Evolutionary conservation across 2,329 filamentous ascomycete species (phyloP), one percentile per base, ranked within the genome.

Genomic region (Cladobotryum mycophilum): DNA sequence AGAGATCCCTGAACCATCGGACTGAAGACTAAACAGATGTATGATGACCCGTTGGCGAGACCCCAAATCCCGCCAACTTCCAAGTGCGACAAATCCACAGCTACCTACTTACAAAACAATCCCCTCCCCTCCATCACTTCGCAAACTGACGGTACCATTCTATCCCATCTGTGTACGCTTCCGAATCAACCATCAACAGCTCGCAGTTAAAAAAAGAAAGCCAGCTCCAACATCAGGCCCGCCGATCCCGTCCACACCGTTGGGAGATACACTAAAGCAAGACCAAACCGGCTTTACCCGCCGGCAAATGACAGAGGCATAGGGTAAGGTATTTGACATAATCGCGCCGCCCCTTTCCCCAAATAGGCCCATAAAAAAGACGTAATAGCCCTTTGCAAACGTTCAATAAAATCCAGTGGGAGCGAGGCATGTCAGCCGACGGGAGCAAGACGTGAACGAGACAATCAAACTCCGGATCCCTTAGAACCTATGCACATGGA

Each of bases 21-120:
- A 47, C 25, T 37, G 42, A 51, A 51, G 46, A 61, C 58, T 57
- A 60, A 61, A 64, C 60, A 63, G 54, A 72, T 73, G 66, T 71
- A 74, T 73, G 66, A 72, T 71, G 69, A 72, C 67, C 64, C 64
- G 64, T 70, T 68, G 64, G 68, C 61, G 61, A 64, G 66, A 66
- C 64, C 64, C 63, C 63, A 65, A 66, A 58, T 62, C 64, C 62
- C 65, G 59, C 43, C 53, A 57, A 52, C 48, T 51, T 55, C 51
- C 49, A 50, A 55, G 51, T 48, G 53, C 54, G 35, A 56, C 56
- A 51, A 51, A 51, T 54, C 49, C 56, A 54, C 51, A 43, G 43
- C 47, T 53, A 52, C 45, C 49, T 52, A 52, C 49, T 40, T 52
- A 48, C 49, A 30, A 30, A 30, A 52, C 36, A 40, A 37, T 33